A percentile compares a stretch with the other conserved stretches of the same genome.
Evolutionary conservation across 2,329 filamentous ascomycete genomes (phyloP).

Genomic region (Aspergillus pseudotamarii): DNA sequence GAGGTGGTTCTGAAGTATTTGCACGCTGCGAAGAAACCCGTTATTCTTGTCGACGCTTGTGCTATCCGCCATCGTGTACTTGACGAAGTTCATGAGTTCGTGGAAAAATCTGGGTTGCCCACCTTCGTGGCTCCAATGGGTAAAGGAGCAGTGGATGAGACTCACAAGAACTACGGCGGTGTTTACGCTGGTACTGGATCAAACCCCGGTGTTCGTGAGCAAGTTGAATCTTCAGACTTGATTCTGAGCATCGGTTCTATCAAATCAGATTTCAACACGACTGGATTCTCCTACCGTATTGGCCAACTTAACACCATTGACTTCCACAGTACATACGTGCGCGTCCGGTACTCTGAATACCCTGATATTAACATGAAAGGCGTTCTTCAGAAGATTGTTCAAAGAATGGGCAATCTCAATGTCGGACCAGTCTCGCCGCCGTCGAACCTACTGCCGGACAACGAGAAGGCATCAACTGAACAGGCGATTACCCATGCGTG

Average conservation of each 20-base stretch:
- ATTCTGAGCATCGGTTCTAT: slow-evolving; percentile 48
- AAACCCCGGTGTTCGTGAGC: slow-evolving; percentile 52
- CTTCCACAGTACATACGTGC: slow-evolving; percentile 75
- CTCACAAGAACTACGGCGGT: slow-evolving; percentile 73
- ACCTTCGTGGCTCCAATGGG: slow-evolving; percentile 91
- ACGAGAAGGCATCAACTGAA: slow-evolving; percentile 33
- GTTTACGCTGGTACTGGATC: slow-evolving; percentile 83
- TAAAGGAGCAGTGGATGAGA: slow-evolving; percentile 80
- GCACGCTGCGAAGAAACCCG: slow-evolving; percentile 70
- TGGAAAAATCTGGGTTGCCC: slow-evolving; percentile 74
- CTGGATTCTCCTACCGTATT: slow-evolving; percentile 81
- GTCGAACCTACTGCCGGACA: slow-evolving; percentile 55
- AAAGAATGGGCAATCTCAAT: slow-evolving; percentile 60
- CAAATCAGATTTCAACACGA: slow-evolving; percentile 52
- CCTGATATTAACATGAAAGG: slow-evolving; percentile 78
- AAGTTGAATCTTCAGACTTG: slow-evolving; percentile 45
- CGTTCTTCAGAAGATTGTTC: slow-evolving; percentile 71
- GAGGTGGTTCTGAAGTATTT: slow-evolving; percentile 75
- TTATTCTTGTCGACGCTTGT: slow-evolving; percentile 82
- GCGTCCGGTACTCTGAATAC: slow-evolving; percentile 78
- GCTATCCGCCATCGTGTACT: slow-evolving; percentile 76
- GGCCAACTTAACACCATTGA: slow-evolving; percentile 80
- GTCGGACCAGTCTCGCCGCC: slow-evolving; percentile 56
- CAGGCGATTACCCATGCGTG: slow-evolving; percentile 53
- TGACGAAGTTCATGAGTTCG: slow-evolving; percentile 70